Percentiles rank a stretch among this genome's conserved stretches.
phyloP scores from a whole-genome alignment of 2,329 filamentous ascomycete species.

The Xylaria sp. region DNA sequence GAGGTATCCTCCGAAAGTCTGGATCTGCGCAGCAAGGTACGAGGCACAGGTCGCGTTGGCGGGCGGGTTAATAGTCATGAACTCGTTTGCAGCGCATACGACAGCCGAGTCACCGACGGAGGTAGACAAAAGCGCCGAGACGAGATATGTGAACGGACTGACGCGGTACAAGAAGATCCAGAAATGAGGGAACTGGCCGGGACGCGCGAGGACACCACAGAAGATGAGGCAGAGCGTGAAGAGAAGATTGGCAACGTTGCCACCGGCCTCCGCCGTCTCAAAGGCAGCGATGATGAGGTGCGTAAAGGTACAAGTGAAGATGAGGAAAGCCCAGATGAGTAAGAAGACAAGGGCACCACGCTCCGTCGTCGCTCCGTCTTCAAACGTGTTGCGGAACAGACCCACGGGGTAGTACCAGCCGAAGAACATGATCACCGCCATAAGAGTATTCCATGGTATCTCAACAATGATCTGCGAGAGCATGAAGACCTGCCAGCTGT shows the following conservation, averaged over 20 bases:
- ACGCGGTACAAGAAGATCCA: constrained; percentile 75
- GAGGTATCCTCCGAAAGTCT: constrained; percentile 39
- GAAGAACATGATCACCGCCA: constrained; percentile 71
- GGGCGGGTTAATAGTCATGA: constrained; percentile 56
- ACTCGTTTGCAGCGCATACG: constrained; percentile 59
- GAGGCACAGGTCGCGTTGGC: constrained; percentile 47
- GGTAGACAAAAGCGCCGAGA: constrained; percentile 59
- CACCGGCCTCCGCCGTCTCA: constrained; percentile 67
- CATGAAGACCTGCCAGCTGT: constrained; percentile 82
- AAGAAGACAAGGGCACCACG: constrained; percentile 77
- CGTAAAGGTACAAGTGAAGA: constrained; percentile 78
- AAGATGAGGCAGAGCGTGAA: constrained; percentile 72
- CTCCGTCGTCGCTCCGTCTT: constrained; percentile 55
- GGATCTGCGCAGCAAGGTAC: constrained; percentile 49
- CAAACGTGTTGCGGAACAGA: constrained; percentile 63
- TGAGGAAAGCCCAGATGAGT: constrained; percentile 66
- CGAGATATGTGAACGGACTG: constrained; percentile 69
- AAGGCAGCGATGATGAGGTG: constrained; percentile 72
- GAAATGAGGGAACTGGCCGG: constrained; percentile 59
- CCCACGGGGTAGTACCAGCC: constrained; percentile 85
- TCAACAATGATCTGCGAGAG: constrained; percentile 78
- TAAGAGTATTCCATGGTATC: constrained; percentile 75
- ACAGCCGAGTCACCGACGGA: constrained; percentile 58
- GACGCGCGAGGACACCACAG: constrained; percentile 65
- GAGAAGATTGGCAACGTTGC: constrained; percentile 68